Percentiles rank a stretch among this genome's conserved stretches.
These are phyloP conservation scores for Rhizopus arrhizus DNA, from an alignment of 371 early-diverging fungal species.

Conservation along the genomic window DNA sequence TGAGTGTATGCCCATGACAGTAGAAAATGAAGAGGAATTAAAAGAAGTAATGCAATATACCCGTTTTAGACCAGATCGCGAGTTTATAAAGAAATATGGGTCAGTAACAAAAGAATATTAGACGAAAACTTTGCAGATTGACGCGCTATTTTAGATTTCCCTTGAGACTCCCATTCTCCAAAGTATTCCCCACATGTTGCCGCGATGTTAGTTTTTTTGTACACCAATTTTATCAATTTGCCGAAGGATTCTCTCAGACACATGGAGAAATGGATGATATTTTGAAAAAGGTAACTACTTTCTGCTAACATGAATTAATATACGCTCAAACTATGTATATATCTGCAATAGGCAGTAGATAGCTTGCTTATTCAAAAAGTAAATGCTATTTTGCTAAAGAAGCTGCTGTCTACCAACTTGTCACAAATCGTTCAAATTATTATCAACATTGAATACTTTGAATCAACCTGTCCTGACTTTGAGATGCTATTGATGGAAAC, in stretches of 20 bases:
- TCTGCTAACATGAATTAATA: not conserved
- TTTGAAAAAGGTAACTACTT: constrained; percentile 65
- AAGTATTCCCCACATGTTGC: constrained; percentile 78
- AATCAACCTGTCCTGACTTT: constrained; percentile 76
- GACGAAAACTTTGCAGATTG: not conserved
- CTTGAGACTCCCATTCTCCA: constrained; percentile 79
- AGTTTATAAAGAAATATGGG: constrained; percentile 48
- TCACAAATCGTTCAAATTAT: constrained; percentile 83
- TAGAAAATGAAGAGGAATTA: constrained; percentile 68
- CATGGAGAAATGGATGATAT: constrained; percentile 88
- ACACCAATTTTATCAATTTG: constrained; percentile 81
- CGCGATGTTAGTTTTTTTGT: constrained; percentile 74
- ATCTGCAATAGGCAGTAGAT: constrained; percentile 66
- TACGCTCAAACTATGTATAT: not conserved
- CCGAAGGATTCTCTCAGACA: constrained; percentile 82
- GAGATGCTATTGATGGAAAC: constrained; percentile 76
- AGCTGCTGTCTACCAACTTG: constrained; percentile 68
- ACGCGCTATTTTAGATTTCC: constrained; percentile 64
- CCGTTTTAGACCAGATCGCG: constrained; percentile 52
- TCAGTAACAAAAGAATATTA: constrained; percentile 9
- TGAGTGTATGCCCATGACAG: constrained; percentile 83
- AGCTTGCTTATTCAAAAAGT: constrained; percentile 75
- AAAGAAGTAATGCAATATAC: constrained; percentile 58
- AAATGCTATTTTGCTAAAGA: constrained; percentile 68
- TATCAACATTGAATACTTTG: constrained; percentile 80